Evolutionary conservation across 805 yeast species (phyloP), one percentile per base, ranked within the genome.

Genomic region (Saccharomycopsis sp.): DNA sequence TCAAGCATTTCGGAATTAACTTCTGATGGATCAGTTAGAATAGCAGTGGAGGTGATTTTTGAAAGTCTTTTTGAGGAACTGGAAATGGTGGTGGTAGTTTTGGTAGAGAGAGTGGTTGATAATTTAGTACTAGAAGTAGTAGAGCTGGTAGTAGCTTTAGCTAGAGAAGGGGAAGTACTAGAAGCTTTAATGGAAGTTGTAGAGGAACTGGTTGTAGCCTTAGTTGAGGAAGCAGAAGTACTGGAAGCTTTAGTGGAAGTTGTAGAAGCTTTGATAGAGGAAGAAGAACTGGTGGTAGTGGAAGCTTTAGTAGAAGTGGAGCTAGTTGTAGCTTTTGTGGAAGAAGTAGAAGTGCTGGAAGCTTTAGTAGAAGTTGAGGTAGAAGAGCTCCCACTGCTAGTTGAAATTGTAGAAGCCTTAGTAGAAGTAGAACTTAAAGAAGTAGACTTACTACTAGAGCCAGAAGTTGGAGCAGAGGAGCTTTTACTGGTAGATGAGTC

Each of bases 1-100:
- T 61, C 63, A 45, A 83, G 64, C 48, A 80, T 72, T 26, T 58
- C 54, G n/a, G n/a, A n/a, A n/a, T n/a, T n/a, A n/a, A n/a, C n/a
- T n/a, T n/a, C 25, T 17, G 20, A 39, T 37, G 42, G 35, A 27
- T 25, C 33, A n/a, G 33, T 41, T 6, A 25, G 53, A 50, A 3
- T 44, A 31, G 41, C 40, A 13, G 58, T 46, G 38, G 60, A 52
- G 47, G 38, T 39, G n/a, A n/a, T n/a, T n/a, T n/a, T n/a, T n/a
- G n/a, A n/a, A n/a, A n/a, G n/a, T n/a, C n/a, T n/a, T 1, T 49
- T 36, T 13, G 54, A 55, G 49, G 53, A 52, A 49, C 46, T 55
- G 21, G 48, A 47, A 6, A 21, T 15, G 33, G 6, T 31, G n/a
- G 6, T 9, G 37, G 36, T 34, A 23, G 29, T 36, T 36, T 48